Evolutionary conservation across 495 filamentous ascomycete species (phyloP), one percentile per base, ranked within the genome.

Genomic region (Darksidea phi): DNA sequence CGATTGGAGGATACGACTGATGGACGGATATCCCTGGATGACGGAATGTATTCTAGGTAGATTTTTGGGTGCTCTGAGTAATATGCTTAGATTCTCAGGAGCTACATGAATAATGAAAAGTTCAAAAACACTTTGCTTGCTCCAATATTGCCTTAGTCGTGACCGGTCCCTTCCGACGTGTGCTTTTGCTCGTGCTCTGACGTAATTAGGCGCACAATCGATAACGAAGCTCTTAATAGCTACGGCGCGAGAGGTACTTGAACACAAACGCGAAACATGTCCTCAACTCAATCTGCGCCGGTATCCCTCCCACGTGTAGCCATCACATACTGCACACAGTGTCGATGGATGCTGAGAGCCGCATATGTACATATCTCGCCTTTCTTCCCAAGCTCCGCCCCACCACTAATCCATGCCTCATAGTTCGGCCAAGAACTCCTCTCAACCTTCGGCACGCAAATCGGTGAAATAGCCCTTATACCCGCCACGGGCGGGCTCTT

Each of bases 381-480:
- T 23, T 17, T 48, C 38, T 13, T 25, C 49, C 17, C 11, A 6
- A 17, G 32, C 26, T 18, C 43, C 36, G n/a, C 37, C 6, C 51
- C 45, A 37, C 6, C 1, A 23, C 37, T 34, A 56, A 49, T 10
- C 32, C 15, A 48, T 11, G 15, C n/a, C 17, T n/a, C 41, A 15
- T 43, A 95, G 90, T 96, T 88, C 75, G 91, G 88, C 45, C 94
- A 98, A 83, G 94, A 98, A 75, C 89, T 98, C 53, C 86, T 98
- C 59, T 94, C 90, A n/a, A 98, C 94, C 6, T 98, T 98, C 78
- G 80, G 82, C 50, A 91, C 85, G 12, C 79, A 85, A 55, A 80
- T 98, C 0, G 91, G 93, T 46, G 93, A 97, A 73, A 87, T 98
- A 13, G 84, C 94, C n/a, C 84, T 98, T 0, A 81, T 93, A 41